Evolutionary conservation across 73 alveolate species (phyloP).

Genomic region (Paramecium biaurelia): DNA sequence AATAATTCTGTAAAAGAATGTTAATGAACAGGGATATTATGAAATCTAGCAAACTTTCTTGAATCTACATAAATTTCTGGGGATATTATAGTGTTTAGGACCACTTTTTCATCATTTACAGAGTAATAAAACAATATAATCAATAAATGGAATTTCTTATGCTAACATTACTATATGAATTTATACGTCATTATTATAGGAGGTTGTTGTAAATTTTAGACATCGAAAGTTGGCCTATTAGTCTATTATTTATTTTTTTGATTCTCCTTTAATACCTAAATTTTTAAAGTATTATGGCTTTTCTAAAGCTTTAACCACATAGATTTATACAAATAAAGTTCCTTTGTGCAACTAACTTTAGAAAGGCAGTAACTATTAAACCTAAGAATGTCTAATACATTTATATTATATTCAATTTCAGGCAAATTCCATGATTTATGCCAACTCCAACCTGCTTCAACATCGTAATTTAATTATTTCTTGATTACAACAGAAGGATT

Average conservation of each 20-base stretch:
- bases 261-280: conserved; percentile 68
- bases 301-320: background rate
- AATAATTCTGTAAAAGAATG: conserved; percentile 57
- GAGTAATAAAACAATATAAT: background rate
- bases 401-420: conserved; percentile 58
- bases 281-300: background rate
- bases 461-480: conserved; percentile 25
- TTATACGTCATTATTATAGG: conserved; percentile 70
- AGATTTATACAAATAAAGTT: background rate
- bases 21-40: background rate
- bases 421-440: conserved; percentile 80
- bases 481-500: background rate
- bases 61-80: conserved; percentile 72
- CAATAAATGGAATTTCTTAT: conserved; percentile 50
- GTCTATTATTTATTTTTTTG: conserved; percentile 47
- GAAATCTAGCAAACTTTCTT: conserved; percentile 67
- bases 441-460: conserved; percentile 66
- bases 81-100: conserved; percentile 62
- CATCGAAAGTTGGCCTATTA: conserved; percentile 64
- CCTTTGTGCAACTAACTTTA: background rate
- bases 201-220: conserved; percentile 68
- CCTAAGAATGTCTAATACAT: conserved; percentile 31
- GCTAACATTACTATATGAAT: conserved; percentile 16
- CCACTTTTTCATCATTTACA: conserved; percentile 16
- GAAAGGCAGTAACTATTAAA: background rate